Base-by-base conservation (phyloP, 2,329 filamentous ascomycete genomes). In the Penicillium sp. region DNA sequence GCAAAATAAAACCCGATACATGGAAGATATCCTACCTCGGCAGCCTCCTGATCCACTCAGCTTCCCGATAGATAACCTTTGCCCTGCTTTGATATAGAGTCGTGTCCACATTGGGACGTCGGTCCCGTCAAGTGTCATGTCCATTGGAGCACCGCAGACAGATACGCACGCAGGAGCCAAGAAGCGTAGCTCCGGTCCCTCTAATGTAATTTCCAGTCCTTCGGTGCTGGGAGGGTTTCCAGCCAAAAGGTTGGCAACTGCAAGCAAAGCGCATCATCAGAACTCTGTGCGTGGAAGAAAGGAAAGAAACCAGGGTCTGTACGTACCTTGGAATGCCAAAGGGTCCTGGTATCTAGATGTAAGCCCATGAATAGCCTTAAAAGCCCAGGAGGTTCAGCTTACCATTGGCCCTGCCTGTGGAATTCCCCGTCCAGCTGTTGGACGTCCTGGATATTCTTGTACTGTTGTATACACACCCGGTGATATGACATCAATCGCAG, bases 121-220 rank as follows among this genome's bases (percentile, higher is more conserved):
- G 1, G 63, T 57, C 3, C 72, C 75, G 52, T 83, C 78, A 1
- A 84, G 61, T 2, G 65, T 72, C 1, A 72, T 72, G 6, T 76
- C 71, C 59, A 81, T 75, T 0, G 72, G 64, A 2, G 80, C 77
- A 40, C 81, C 81, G 37, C 78, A 79, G 12, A 84, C 55, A 3
- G 81, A 73, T 7, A 83, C 69, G 1, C 81, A 65, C 1, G 79
- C 80, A 13, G 75, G 66, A 2, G 71, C 72, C 3, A 78, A 62
- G 56, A 84, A 84, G 0, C 69, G 67, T 19, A 84, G 61, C 29
- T 81, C 78, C 0, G 81, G 81, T 0, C 81, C 81, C 13, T 71
- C 75, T 15, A 83, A 57, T 0, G 81, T 83, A 24, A 83, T 78
- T 56, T 85, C 81, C 0, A 85, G 63, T 0, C 72, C 73, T 60